Evolutionary conservation across 164 flowering plant species (phyloP).

Genomic region (Annona squamosa): DNA sequence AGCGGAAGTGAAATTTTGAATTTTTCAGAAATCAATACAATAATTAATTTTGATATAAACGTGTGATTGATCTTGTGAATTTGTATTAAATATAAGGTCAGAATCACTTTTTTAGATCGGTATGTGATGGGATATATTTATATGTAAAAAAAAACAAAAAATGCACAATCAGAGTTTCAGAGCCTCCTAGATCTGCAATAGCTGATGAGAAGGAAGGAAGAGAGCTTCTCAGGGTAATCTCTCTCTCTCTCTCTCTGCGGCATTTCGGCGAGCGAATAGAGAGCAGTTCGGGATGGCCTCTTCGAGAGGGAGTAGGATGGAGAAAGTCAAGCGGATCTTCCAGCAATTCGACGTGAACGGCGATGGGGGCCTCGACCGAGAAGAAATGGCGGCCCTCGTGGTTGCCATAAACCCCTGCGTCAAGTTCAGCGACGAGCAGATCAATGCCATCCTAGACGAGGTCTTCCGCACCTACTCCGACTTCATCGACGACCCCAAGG

Average conservation of each 20-base stretch:
- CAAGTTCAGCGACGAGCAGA: constrained; percentile 91
- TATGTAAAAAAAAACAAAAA: too few species aligned
- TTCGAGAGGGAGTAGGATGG: constrained; percentile 69
- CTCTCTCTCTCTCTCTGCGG: neutral
- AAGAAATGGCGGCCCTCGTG: constrained; percentile 91
- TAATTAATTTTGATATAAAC: too few species aligned
- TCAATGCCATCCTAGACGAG: constrained; percentile 91
- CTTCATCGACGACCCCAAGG: constrained; percentile 76
- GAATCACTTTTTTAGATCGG: too few species aligned
- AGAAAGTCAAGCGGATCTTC: constrained; percentile 90
- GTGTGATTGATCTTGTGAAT: too few species aligned
- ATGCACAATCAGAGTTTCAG: too few species aligned
- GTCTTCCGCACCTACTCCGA: constrained; percentile 88
- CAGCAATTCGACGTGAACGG: constrained; percentile 70
- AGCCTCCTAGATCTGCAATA: neutral
- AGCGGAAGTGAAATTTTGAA: too few species aligned
- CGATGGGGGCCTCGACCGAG: constrained; percentile 85
- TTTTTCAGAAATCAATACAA: too few species aligned
- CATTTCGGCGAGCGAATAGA: neutral
- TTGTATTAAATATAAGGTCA: too few species aligned
- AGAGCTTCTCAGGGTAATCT: neutral
- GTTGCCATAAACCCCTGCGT: constrained; percentile 98
- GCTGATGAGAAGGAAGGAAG: neutral
- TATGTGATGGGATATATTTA: too few species aligned
- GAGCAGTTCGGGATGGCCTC: neutral